A percentile compares a stretch with the other conserved stretches of the same genome.
These are phyloP conservation scores for Heliamphora exappendiculata DNA, from an alignment of 148 eudicot genomes.

Conservation along the genomic window DNA sequence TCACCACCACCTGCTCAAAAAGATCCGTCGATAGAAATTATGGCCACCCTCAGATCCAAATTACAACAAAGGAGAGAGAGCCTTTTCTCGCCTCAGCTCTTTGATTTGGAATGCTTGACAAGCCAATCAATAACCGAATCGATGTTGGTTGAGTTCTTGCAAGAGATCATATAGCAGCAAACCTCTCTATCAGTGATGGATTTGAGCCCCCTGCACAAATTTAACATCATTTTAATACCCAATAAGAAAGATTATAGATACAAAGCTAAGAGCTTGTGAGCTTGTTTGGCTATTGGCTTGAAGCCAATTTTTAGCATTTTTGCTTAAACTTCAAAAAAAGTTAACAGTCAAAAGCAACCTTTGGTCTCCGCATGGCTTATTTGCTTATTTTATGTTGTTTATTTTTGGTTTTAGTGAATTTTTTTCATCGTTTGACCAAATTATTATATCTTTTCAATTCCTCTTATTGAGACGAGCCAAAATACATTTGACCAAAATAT, in stretches of 20 bases:
- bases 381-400: no score
- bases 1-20: slow-evolving; percentile 8
- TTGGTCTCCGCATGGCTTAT: no score
- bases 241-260: neutral
- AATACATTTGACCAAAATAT: no score
- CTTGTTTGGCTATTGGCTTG: neutral
- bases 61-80: slow-evolving; percentile 17
- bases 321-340: no score
- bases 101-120: slow-evolving; percentile 92
- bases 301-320: no score
- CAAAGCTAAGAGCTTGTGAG: neutral
- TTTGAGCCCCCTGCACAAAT: slow-evolving; percentile 64
- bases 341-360: no score
- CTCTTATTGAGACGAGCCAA: no score
- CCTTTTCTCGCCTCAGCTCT: slow-evolving; percentile 52
- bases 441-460: no score
- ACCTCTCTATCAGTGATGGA: slow-evolving; percentile 93
- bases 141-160: slow-evolving; percentile 97
- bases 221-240: neutral
- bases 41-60: slow-evolving; percentile 19
- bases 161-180: slow-evolving; percentile 98
- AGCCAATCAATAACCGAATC: slow-evolving; percentile 94
- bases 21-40: neutral
- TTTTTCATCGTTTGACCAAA: no score
- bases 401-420: no score